Percentiles rank a stretch among this genome's conserved stretches.
Conservation (phyloP, 1,139 yeast species). For the Kodamaea derodonti region DNA sequence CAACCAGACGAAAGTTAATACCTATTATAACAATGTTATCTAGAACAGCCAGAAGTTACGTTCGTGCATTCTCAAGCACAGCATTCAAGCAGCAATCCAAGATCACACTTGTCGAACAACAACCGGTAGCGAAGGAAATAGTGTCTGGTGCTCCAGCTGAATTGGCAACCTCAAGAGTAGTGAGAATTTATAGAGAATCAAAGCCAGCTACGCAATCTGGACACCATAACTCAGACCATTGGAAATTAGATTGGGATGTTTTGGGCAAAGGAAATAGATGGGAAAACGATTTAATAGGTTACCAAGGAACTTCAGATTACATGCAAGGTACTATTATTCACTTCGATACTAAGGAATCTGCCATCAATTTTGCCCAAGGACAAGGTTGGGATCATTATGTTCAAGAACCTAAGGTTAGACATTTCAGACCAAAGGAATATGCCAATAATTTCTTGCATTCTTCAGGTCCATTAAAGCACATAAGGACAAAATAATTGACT, state of each 20-base stretch:
- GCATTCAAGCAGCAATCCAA: constrained; percentile 11
- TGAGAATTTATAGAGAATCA: constrained; percentile 72
- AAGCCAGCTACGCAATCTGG: constrained; percentile 85
- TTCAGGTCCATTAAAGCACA: constrained; percentile 71
- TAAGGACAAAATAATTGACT: constrained; percentile 75
- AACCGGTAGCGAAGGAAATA: constrained; percentile 46
- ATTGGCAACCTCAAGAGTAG: constrained; percentile 59
- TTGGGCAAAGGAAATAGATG: constrained; percentile 76
- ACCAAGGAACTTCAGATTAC: constrained; percentile 76
- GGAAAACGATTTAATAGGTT: constrained; percentile 89
- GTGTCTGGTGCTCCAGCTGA: constrained; percentile 81
- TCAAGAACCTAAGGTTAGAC: constrained; percentile 75
- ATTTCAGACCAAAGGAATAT: constrained; percentile 73
- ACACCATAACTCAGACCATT: constrained; percentile 47
- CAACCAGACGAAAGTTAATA: constrained; percentile 20
- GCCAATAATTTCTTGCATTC: constrained; percentile 69
- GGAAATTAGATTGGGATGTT: constrained; percentile 87
- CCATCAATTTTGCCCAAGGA: constrained; percentile 73
- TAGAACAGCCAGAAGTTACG: constrained; percentile 17
- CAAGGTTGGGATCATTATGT: constrained; percentile 86
- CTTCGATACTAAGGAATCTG: constrained; percentile 74
- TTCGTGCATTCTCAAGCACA: constrained; percentile 19
- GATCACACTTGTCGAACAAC: constrained; percentile 18
- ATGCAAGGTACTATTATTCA: constrained; percentile 84
- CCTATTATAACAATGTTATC: constrained; percentile 18